Evolutionary conservation across 1,284 basidiomycete genomes (phyloP).

Genomic region (Naganishia sp.): DNA sequence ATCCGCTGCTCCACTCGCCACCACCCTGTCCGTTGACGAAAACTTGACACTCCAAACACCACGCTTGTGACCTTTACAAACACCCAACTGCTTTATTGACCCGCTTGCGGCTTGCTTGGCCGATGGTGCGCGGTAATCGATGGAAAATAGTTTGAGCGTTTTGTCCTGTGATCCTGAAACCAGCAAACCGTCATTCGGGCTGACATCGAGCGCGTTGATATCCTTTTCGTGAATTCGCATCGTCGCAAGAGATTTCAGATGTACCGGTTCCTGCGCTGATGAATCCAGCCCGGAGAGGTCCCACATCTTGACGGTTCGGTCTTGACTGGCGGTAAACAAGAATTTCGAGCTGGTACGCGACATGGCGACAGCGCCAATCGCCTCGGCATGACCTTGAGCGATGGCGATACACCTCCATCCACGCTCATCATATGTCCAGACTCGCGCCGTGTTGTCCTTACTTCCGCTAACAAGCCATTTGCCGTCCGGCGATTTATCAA

Average conservation of each 20-base stretch:
- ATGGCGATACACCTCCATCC: conserved; percentile 78
- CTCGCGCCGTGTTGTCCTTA: conserved; percentile 83
- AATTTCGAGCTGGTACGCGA: conserved; percentile 64
- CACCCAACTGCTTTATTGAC: conserved; percentile 75
- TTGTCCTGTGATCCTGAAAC: conserved; percentile 96
- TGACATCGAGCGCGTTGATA: conserved; percentile 92
- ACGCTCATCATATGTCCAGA: conserved; percentile 67
- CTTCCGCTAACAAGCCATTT: conserved; percentile 81
- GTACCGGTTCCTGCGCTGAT: conserved; percentile 48
- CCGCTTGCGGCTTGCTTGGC: conserved; percentile 57
- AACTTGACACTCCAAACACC: conserved; percentile 96
- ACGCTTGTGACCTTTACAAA: conserved; percentile 92
- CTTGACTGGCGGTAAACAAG: conserved; percentile 92
- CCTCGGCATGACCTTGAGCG: conserved; percentile 93
- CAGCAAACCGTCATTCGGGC: conserved; percentile 85
- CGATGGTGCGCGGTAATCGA: conserved; percentile 59
- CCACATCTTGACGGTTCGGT: conserved; percentile 99
- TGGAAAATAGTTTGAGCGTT: conserved; percentile 85
- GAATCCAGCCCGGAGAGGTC: conserved; percentile 64
- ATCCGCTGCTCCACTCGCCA: conserved; percentile 93
- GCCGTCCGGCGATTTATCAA: conserved; percentile 70
- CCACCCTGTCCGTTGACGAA: conserved; percentile 73
- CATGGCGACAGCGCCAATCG: conserved; percentile 85
- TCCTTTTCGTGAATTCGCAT: conserved; percentile 96
- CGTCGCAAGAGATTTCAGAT: conserved; percentile 79